A percentile compares a stretch with the other conserved stretches of the same genome.
phyloP scores from a whole-genome alignment of 306 rosid species.

The Gastrolobium villosum region DNA sequence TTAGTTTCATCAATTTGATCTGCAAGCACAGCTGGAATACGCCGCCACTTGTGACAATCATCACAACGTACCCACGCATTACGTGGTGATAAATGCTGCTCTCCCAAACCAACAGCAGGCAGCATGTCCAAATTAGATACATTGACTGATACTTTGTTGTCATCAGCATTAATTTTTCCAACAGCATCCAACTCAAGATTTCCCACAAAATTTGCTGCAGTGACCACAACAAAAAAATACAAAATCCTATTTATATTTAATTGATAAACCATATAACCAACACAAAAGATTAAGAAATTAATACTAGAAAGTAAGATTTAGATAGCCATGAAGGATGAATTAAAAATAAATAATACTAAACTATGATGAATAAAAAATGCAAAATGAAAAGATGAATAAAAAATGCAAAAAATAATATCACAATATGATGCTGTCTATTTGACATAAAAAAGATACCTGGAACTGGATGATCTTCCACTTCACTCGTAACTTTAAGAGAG shows the following conservation, averaged over 20 bases:
- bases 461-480: slow-evolving; percentile 60
- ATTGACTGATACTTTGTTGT: slow-evolving; percentile 48
- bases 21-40: slow-evolving; percentile 87
- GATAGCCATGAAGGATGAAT: slow-evolving; percentile 31
- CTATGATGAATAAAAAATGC: too few relatives aligned
- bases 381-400: too few relatives aligned
- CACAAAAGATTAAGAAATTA: slow-evolving; percentile 34
- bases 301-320: slow-evolving; percentile 31
- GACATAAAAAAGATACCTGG: slow-evolving; percentile 61
- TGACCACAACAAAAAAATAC: slow-evolving; percentile 38
- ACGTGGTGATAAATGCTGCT: slow-evolving; percentile 63
- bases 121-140: slow-evolving; percentile 51
- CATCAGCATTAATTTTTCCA: slow-evolving; percentile 52
- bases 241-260: slow-evolving; percentile 17
- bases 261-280: slow-evolving; percentile 32
- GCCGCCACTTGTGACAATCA: slow-evolving; percentile 97
- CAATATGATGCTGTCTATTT: slow-evolving; percentile 25
- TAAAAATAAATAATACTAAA: too few relatives aligned
- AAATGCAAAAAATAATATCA: slow-evolving; percentile 24
- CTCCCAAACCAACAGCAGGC: slow-evolving; percentile 60
- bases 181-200: slow-evolving; percentile 54
- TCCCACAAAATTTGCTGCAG: slow-evolving; percentile 57
- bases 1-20: slow-evolving; percentile 81
- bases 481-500: slow-evolving; percentile 46
- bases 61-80: slow-evolving; percentile 99